Conservation (phyloP, 352 stramenopile species). For the Ochromonadaceae sp. region DNA sequence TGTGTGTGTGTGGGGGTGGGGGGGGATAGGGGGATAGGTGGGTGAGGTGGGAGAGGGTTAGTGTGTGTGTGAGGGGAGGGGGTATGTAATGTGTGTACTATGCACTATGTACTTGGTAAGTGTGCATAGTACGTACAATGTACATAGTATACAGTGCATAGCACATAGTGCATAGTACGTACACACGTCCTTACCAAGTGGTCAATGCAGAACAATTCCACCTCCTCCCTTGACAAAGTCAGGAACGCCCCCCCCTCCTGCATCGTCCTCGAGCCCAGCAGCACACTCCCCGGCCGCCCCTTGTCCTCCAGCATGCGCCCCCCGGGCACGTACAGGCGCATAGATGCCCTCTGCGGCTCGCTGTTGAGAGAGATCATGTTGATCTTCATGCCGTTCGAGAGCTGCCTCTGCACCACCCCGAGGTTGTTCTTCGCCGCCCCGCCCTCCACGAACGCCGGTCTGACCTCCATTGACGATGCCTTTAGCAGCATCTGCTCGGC, state of each 20-base stretch:
- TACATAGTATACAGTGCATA: no score
- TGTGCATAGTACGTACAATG: no score
- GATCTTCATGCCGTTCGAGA: conserved; percentile 17
- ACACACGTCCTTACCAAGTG: no score
- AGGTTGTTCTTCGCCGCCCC: background rate
- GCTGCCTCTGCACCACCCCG: conserved; percentile 1
- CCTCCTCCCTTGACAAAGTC: conserved; percentile 53
- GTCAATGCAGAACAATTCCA: conserved; percentile 69
- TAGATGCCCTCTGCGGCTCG: conserved; percentile 38
- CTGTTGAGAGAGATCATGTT: conserved; percentile 8
- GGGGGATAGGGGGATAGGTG: no score
- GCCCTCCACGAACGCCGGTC: background rate
- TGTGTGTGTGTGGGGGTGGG: no score
- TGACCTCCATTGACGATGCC: background rate
- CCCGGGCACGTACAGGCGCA: conserved; percentile 47
- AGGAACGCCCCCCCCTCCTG: conserved; percentile 63
- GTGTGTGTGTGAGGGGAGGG: no score
- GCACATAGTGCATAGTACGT: no score
- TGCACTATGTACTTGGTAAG: no score
- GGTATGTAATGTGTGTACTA: no score
- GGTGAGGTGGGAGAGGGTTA: no score
- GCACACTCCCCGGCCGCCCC: conserved; percentile 41
- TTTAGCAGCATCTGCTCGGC: conserved; percentile 3
- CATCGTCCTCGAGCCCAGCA: conserved; percentile 58
- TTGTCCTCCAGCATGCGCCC: conserved; percentile 48